A percentile compares a stretch with the other conserved stretches of the same genome.
Conservation (phyloP, 2,329 filamentous ascomycete species). For the Cladosporium sp. region DNA sequence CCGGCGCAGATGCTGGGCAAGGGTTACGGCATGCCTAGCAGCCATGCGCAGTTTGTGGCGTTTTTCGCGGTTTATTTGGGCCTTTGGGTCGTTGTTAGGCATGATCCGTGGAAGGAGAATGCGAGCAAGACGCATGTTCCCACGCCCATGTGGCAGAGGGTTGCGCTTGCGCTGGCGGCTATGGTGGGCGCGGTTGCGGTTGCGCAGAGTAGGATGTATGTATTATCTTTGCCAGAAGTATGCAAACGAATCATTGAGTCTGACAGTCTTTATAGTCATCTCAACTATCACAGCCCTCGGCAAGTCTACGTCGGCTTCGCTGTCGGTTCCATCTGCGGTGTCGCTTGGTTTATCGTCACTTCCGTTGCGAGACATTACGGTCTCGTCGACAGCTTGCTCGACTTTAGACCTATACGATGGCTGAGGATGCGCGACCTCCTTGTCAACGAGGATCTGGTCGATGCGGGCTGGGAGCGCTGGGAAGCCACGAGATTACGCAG, state of each 20-base stretch:
- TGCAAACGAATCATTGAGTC: neutral
- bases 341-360: conserved; percentile 75
- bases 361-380: conserved; percentile 62
- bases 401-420: conserved; percentile 59
- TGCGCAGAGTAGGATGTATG: conserved; percentile 77
- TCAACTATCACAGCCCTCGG: conserved; percentile 84
- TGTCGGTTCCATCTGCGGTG: conserved; percentile 67
- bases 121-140: conserved; percentile 42
- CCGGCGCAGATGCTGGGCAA: conserved; percentile 79
- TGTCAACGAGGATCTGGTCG: conserved; percentile 80
- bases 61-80: conserved; percentile 84
- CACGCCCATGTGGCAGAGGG: conserved; percentile 59
- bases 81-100: conserved; percentile 80
- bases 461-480: conserved; percentile 94
- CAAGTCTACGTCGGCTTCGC: conserved; percentile 79
- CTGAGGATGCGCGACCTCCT: conserved; percentile 79
- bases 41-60: conserved; percentile 89
- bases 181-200: conserved; percentile 47
- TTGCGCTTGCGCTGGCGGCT: conserved; percentile 44
- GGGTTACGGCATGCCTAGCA: conserved; percentile 96
- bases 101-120: conserved; percentile 49
- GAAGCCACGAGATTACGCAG: conserved; percentile 39
- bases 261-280: conserved; percentile 18
- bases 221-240: neutral
- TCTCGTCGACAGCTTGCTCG: conserved; percentile 67